Percentiles rank a stretch among this genome's conserved stretches.
phyloP scores from a whole-genome alignment of 306 rosid genomes.

The Rubus idaeus region DNA sequence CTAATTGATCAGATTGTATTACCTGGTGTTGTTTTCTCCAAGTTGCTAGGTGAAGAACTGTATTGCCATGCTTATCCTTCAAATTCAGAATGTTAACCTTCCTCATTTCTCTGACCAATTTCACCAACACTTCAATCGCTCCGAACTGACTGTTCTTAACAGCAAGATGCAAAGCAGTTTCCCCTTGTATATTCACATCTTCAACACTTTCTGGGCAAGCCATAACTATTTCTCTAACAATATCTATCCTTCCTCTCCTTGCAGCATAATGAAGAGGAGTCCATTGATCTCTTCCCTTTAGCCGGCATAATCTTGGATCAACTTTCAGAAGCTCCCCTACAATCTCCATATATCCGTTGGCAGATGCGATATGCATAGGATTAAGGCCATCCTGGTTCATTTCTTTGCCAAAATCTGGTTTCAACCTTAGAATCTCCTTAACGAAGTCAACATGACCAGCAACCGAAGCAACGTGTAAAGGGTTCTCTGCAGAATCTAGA shows the following conservation, averaged over 20 bases:
- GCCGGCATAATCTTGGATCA: slow-evolving; percentile 24
- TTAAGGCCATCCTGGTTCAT: slow-evolving; percentile 26
- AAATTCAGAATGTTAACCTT: slow-evolving; percentile 5
- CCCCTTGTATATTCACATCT: slow-evolving; percentile 24
- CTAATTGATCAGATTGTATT: background rate
- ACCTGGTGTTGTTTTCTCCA: slow-evolving; percentile 38
- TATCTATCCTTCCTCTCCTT: slow-evolving; percentile 26
- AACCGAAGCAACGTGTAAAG: slow-evolving; percentile 16
- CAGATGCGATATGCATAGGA: slow-evolving; percentile 33
- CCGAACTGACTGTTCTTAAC: slow-evolving; percentile 30
- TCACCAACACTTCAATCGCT: slow-evolving; percentile 14
- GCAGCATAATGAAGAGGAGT: slow-evolving; percentile 43
- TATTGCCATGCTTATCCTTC: slow-evolving; percentile 26
- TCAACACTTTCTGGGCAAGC: slow-evolving; percentile 35
- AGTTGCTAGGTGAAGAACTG: slow-evolving; percentile 35
- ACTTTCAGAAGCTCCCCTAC: slow-evolving; percentile 29
- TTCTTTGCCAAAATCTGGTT: slow-evolving; percentile 26
- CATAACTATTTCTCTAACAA: slow-evolving; percentile 25
- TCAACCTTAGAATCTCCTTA: slow-evolving; percentile 17
- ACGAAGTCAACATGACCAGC: slow-evolving; percentile 22
- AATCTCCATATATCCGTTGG: slow-evolving; percentile 33
- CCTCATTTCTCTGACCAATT: slow-evolving; percentile 7
- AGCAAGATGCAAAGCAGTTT: slow-evolving; percentile 36
- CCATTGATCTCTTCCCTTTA: slow-evolving; percentile 28
- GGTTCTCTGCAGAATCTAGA: slow-evolving; percentile 9